Evolutionary conservation across 208 protist genomes (phyloP).

Genomic region (Trypanosoma conorhini): DNA sequence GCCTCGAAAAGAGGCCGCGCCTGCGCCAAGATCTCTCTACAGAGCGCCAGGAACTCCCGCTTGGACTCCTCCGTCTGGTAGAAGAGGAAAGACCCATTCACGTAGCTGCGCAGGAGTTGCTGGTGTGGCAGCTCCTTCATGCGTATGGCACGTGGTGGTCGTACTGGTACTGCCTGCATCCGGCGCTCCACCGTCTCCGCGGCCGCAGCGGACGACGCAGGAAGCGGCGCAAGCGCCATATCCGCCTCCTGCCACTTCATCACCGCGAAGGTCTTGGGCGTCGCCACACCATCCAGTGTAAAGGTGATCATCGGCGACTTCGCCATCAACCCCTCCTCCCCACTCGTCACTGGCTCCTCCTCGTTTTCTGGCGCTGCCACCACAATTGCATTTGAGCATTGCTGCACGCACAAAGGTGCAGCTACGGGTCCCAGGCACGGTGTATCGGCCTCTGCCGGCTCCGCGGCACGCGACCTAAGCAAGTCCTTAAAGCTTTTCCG

Average conservation of each 20-base stretch:
- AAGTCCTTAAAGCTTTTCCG: conserved; percentile 57
- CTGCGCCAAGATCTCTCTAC: conserved; percentile 48
- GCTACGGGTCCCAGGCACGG: conserved; percentile 35
- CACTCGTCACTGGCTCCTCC: neutral
- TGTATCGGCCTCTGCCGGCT: conserved; percentile 48
- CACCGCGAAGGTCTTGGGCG: conserved; percentile 66
- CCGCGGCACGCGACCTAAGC: conserved; percentile 28
- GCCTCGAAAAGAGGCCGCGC: conserved; percentile 54
- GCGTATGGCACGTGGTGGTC: conserved; percentile 8
- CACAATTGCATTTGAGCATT: too few relatives aligned
- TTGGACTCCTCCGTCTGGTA: conserved; percentile 52
- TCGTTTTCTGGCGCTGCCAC: neutral
- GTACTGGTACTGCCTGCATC: too few relatives aligned
- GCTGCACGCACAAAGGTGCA: conserved; percentile 3
- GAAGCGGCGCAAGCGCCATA: neutral
- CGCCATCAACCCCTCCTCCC: neutral
- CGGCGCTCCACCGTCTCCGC: neutral
- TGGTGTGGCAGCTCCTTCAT: conserved; percentile 66
- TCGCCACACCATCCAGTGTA: conserved; percentile 54
- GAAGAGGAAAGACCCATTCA: conserved; percentile 49
- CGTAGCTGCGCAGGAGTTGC: conserved; percentile 62
- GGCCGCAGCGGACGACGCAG: neutral
- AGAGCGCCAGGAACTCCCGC: conserved; percentile 46
- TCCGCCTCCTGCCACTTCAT: conserved; percentile 37
- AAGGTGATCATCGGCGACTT: conserved; percentile 36